A percentile compares a stretch with the other conserved stretches of the same genome.
These are phyloP conservation scores for Talaromyces sp. DNA, from an alignment of 2,329 filamentous ascomycete genomes.

Conservation along the genomic window DNA sequence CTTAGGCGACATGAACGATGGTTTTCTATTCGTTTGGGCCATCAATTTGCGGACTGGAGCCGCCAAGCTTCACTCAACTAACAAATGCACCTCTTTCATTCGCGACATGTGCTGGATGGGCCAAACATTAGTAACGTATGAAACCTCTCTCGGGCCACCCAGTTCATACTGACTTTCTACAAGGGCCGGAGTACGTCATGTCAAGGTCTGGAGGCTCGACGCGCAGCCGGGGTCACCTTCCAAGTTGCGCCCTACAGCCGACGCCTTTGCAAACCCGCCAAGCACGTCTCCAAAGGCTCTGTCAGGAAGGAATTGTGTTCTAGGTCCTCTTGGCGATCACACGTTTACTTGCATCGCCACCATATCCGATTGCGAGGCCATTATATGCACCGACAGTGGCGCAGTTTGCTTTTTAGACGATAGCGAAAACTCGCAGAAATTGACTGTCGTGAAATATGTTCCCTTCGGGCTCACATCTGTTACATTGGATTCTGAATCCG, in stretches of 20 bases:
- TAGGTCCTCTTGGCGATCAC: conserved; percentile 74
- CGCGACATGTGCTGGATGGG: conserved; percentile 90
- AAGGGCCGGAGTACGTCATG: conserved; percentile 73
- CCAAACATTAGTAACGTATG: conserved; percentile 67
- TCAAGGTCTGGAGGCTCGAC: conserved; percentile 88
- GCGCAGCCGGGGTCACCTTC: conserved; percentile 53
- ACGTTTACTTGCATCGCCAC: conserved; percentile 74
- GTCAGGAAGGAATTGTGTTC: conserved; percentile 77
- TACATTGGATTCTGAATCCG: conserved; percentile 51
- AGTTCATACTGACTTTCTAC: conserved; percentile 7
- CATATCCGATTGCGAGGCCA: conserved; percentile 66
- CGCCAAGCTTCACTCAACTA: conserved; percentile 74
- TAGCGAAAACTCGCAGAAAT: conserved; percentile 62
- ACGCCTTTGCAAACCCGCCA: conserved; percentile 25
- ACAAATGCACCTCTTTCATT: conserved; percentile 85
- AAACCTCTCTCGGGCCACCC: conserved; percentile 12
- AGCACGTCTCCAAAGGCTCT: conserved; percentile 61
- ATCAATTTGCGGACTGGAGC: conserved; percentile 77
- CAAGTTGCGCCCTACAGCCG: conserved; percentile 53
- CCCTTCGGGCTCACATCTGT: conserved; percentile 66
- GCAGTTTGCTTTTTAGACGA: conserved; percentile 88
- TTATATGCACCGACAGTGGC: conserved; percentile 82
- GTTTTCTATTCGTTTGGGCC: conserved; percentile 87
- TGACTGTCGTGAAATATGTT: conserved; percentile 61
- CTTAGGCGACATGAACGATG: conserved; percentile 82